Evolutionary conservation across 257 asterid genomes (phyloP).

Genomic region (Capsicum rhomboideum): DNA sequence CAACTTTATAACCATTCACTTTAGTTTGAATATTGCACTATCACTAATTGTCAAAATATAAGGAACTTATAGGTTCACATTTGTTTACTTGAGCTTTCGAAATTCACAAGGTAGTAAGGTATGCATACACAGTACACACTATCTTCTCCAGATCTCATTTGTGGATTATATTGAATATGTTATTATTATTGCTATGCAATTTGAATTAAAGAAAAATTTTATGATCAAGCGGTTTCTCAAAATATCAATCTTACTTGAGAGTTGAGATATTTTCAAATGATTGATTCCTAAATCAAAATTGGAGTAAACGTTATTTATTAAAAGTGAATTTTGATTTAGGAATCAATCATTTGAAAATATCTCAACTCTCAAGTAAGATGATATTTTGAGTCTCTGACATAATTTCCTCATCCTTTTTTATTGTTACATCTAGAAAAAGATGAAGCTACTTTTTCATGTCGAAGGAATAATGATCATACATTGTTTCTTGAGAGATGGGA

Average conservation of each 20-base stretch:
- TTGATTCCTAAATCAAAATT: no score
- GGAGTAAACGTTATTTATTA: not conserved
- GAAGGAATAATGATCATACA: not conserved
- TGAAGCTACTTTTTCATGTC: not conserved
- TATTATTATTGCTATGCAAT: not conserved
- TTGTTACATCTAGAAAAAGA: not conserved
- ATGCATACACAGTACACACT: not conserved
- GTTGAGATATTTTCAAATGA: no score
- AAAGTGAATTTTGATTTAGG: not conserved
- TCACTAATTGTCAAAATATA: not conserved
- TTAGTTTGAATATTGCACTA: not conserved
- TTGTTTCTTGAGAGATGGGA: not conserved
- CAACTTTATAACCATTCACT: not conserved
- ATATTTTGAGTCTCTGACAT: not conserved
- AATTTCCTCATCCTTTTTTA: not conserved
- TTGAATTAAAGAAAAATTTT: not conserved
- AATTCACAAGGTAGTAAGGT: not conserved
- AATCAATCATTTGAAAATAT: not conserved
- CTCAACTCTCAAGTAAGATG: not conserved
- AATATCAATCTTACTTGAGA: no score
- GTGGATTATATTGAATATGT: not conserved
- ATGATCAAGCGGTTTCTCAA: not conserved
- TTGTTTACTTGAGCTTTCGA: not conserved
- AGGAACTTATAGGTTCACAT: not conserved
- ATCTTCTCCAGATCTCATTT: not conserved